phyloP scores from a whole-genome alignment of 2,329 filamentous ascomycete genomes.

The Fusarium torulosum region DNA sequence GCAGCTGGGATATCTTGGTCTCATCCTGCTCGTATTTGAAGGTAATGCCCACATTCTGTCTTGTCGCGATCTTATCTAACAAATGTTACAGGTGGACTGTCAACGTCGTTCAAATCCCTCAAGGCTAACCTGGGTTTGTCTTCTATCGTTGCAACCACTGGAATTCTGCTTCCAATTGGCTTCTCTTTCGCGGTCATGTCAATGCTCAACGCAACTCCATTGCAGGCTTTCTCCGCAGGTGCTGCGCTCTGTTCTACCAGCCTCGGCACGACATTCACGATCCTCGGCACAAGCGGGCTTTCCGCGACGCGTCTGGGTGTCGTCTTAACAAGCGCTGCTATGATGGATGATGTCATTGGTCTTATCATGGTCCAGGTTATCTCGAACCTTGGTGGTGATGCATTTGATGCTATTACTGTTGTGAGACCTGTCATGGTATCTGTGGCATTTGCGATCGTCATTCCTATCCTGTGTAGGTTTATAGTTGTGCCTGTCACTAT shows the following conservation, averaged over 20 bases:
- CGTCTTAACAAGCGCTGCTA: constrained; percentile 78
- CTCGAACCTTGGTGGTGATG: constrained; percentile 66
- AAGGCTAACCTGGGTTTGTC: constrained; percentile 73
- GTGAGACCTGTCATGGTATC: constrained; percentile 62
- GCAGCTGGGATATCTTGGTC: constrained; percentile 77
- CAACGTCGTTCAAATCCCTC: constrained; percentile 54
- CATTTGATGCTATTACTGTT: constrained; percentile 52
- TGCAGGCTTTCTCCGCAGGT: constrained; percentile 79
- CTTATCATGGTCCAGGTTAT: constrained; percentile 84
- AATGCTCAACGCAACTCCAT: constrained; percentile 62
- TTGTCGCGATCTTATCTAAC: neutral
- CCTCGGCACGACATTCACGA: constrained; percentile 76
- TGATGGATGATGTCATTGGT: constrained; percentile 85
- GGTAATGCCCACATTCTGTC: constrained; percentile 52
- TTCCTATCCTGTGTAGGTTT: constrained; percentile 62
- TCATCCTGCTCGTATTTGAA: constrained; percentile 80
- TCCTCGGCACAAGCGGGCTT: constrained; percentile 60
- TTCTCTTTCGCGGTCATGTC: constrained; percentile 71
- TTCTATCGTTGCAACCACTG: constrained; percentile 71
- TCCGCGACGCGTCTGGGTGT: constrained; percentile 63
- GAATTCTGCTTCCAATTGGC: constrained; percentile 72
- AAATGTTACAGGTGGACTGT: constrained; percentile 64
- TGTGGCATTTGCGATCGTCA: constrained; percentile 62
- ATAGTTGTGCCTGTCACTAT: constrained; percentile 58
- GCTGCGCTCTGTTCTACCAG: constrained; percentile 81